Percentiles rank a stretch among this genome's conserved stretches.
These are phyloP conservation scores for Vitis labrusca DNA, from an alignment of 164 flowering plant genomes.

Conservation along the genomic window DNA sequence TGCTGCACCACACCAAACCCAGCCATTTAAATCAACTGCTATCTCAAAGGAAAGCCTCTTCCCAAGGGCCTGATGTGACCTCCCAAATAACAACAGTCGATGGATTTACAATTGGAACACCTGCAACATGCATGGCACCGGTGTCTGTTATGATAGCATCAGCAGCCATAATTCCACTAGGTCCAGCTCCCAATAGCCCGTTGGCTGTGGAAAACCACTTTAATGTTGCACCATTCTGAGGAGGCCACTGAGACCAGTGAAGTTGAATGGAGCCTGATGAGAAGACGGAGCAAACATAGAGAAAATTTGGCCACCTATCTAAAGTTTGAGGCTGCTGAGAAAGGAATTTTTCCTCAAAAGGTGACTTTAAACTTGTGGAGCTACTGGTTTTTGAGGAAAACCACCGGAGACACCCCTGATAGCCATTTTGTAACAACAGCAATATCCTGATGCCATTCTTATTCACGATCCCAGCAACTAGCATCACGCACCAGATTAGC, in stretches of 20 bases:
- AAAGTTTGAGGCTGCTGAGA: constrained; percentile 77
- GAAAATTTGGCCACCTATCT: constrained; percentile 99
- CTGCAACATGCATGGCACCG: constrained; percentile 98
- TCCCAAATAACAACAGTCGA: constrained; percentile 99
- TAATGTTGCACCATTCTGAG: constrained; percentile 44
- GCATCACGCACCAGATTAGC: constrained; percentile 84
- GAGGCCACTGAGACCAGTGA: constrained; percentile 97
- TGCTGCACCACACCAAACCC: constrained; percentile 83
- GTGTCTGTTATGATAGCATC: constrained; percentile 96
- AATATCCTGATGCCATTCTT: constrained; percentile 98
- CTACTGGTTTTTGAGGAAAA: constrained; percentile 20
- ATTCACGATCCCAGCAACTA: constrained; percentile 91
- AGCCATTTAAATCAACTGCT: constrained; percentile 92
- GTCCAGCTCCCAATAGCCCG: constrained; percentile 97
- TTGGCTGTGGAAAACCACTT: constrained; percentile 96
- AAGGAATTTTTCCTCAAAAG: constrained; percentile 91
- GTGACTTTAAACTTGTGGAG: constrained; percentile 55
- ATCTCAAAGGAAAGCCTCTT: constrained; percentile 92
- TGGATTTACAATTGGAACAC: constrained; percentile 98
- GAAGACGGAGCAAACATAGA: constrained; percentile 96
- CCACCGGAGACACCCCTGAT: constrained; percentile 83
- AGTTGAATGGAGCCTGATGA: constrained; percentile 98
- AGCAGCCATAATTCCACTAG: constrained; percentile 99
- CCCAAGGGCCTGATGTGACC: constrained; percentile 89
- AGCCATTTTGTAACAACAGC: constrained; percentile 98